Evolutionary conservation across 495 filamentous ascomycete genomes (phyloP).

Genomic region (Annulohypoxylon moriforme): DNA sequence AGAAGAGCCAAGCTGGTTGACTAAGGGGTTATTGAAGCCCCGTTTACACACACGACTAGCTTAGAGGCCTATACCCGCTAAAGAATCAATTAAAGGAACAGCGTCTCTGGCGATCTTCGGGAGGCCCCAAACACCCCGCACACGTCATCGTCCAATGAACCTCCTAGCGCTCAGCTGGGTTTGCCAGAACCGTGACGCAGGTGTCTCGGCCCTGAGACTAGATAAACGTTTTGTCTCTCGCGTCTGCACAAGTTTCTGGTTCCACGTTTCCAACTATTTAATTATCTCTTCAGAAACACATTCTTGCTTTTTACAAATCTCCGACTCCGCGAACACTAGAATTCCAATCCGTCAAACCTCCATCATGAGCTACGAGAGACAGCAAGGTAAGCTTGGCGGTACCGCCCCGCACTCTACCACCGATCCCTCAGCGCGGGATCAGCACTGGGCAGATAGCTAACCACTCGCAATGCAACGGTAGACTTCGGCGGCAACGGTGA

Average conservation of each 20-base stretch:
- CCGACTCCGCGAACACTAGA: not conserved
- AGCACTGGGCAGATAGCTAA: slow-evolving; percentile 42
- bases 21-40: slow-evolving; percentile 4
- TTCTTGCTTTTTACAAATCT: not conserved
- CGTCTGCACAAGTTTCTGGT: not conserved
- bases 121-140: slow-evolving; percentile 32
- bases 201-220: slow-evolving; percentile 26
- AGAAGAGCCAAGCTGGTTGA: not conserved
- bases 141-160: slow-evolving; percentile 43
- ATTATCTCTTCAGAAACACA: not conserved
- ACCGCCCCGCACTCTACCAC: slow-evolving; percentile 71
- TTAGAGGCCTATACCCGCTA: slow-evolving; percentile 1
- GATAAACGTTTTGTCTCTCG: slow-evolving; percentile 20
- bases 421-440: slow-evolving; percentile 23
- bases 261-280: not conserved
- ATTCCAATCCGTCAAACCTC: not conserved
- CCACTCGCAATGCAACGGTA: slow-evolving; percentile 33
- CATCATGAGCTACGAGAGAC: slow-evolving; percentile 37
- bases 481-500: slow-evolving; percentile 46
- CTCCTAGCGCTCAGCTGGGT: slow-evolving; percentile 16
- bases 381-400: slow-evolving; percentile 58
- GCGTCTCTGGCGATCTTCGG: not conserved
- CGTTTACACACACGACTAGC: not conserved
- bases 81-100: not conserved
- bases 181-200: slow-evolving; percentile 36